Evolutionary conservation across 148 eudicot species (phyloP), one percentile per base, ranked within the genome.

Genomic region (Camellia sinensis): DNA sequence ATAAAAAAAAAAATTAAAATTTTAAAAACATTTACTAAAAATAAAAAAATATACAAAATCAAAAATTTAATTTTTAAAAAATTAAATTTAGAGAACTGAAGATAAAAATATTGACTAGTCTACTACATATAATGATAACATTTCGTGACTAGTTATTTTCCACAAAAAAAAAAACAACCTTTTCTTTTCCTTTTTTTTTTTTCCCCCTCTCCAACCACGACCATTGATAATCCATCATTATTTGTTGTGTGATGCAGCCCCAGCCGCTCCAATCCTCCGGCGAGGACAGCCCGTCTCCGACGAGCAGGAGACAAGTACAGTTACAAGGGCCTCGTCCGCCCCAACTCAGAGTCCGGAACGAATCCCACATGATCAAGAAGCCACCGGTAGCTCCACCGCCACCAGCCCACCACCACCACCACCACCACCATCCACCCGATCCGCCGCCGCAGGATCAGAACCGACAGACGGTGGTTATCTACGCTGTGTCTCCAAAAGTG

Each of bases 271-370:
- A 57, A 3, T 37, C 44, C 44, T n/a, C 80, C 85, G 57, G 72
- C 82, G 88, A 67, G 77, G 85, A 53, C 77, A 71, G 81, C 46
- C 84, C 87, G 48, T 84, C 90, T 2, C 86, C 84, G 56, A 66
- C 69, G 7, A 82, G 37, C 37, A 29, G 80, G 41, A 87, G 84
- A 75, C 85, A 87, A 37, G 83, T 93, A 5, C 98, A 89, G 46
- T 83, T 93, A 5, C 98, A 90, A 43, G 98, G 98, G 13, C 94
- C 94, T 1, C 87, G 96, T 0, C 98, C 98, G 6, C 21, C 96
- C 10, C 91, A 92, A 1, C 90, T 93, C 17, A 80, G 46, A 82
- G 86, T 93, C 81, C 82, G 57, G 84, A 90, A 92, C 84, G 91
- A 88, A 7, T 93, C 98, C 21, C 82, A 87, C 89, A 83, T 85